Evolutionary conservation across 768 basidiomycete species (phyloP).

Genomic region (Suillus fuscotomentosus): DNA sequence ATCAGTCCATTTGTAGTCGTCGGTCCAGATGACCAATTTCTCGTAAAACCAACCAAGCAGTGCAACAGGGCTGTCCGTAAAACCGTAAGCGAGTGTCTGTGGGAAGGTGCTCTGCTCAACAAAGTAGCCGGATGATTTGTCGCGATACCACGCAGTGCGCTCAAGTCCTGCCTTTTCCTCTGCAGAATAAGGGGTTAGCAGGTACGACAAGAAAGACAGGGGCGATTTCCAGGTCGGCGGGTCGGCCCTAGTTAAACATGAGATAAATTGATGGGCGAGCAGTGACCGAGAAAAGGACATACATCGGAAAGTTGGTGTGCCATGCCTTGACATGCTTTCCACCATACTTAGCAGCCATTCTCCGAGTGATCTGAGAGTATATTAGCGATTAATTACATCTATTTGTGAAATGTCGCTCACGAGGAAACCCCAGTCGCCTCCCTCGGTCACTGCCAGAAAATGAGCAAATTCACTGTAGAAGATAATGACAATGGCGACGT

Average conservation of each 20-base stretch:
- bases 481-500: no score
- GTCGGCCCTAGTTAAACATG: conserved; percentile 14
- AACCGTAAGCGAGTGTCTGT: conserved; percentile 51
- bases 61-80: conserved; percentile 58
- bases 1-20: conserved; percentile 54
- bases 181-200: conserved; percentile 26
- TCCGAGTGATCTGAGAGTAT: conserved; percentile 30
- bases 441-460: conserved; percentile 39
- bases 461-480: no score
- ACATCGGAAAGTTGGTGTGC: conserved; percentile 50
- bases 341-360: conserved; percentile 36
- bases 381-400: background rate
- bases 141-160: conserved; percentile 16
- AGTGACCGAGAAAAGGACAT: background rate
- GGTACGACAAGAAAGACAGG: conserved; percentile 23
- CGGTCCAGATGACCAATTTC: conserved; percentile 47
- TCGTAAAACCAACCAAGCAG: conserved; percentile 55
- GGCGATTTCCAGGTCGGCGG: conserved; percentile 27
- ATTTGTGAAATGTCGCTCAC: conserved; percentile 23
- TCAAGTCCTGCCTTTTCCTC: conserved; percentile 25
- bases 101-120: conserved; percentile 41
- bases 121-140: conserved; percentile 30
- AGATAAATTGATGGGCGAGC: background rate
- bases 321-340: conserved; percentile 46
- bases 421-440: conserved; percentile 45